Conservation (phyloP, 2,329 filamentous ascomycete genomes). For the Aspergillus sp. region DNA sequence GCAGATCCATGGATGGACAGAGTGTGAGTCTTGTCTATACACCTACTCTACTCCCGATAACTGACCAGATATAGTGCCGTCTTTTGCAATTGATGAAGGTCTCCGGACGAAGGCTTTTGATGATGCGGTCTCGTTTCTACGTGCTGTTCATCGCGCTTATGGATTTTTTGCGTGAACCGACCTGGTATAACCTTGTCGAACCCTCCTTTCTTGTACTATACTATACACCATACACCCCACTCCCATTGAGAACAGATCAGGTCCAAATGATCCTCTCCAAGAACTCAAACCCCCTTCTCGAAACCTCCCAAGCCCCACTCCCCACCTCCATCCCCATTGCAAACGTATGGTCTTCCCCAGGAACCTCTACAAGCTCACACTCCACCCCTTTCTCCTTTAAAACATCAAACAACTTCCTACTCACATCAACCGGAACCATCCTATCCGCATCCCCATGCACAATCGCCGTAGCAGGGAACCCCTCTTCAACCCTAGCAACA, state of each 20-base stretch:
- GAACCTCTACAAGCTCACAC: slow-evolving; percentile 40
- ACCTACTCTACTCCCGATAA: background rate
- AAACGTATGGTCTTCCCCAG: slow-evolving; percentile 47
- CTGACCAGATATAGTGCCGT: background rate
- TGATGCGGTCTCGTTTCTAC: background rate
- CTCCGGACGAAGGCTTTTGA: background rate
- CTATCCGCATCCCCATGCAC: slow-evolving; percentile 42
- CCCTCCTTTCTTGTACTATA: no score
- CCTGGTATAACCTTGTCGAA: no score
- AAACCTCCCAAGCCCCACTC: slow-evolving; percentile 32
- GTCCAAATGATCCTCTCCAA: slow-evolving; percentile 29
- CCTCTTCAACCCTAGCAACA: slow-evolving; percentile 27
- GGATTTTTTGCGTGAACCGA: background rate
- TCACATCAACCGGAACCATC: slow-evolving; percentile 42
- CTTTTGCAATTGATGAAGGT: background rate
- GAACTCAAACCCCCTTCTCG: slow-evolving; percentile 45
- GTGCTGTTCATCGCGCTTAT: background rate
- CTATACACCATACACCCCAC: no score
- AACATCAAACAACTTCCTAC: slow-evolving; percentile 27
- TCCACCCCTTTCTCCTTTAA: slow-evolving; percentile 31
- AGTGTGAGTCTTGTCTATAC: background rate
- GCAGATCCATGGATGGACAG: slow-evolving; percentile 5
- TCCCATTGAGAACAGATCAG: no score
- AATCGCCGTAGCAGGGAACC: slow-evolving; percentile 44
- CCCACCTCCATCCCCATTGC: slow-evolving; percentile 44